Evolutionary conservation across 495 filamentous ascomycete species (phyloP).

Genomic region (Aspergillus sclerotiicarbonarius): DNA sequence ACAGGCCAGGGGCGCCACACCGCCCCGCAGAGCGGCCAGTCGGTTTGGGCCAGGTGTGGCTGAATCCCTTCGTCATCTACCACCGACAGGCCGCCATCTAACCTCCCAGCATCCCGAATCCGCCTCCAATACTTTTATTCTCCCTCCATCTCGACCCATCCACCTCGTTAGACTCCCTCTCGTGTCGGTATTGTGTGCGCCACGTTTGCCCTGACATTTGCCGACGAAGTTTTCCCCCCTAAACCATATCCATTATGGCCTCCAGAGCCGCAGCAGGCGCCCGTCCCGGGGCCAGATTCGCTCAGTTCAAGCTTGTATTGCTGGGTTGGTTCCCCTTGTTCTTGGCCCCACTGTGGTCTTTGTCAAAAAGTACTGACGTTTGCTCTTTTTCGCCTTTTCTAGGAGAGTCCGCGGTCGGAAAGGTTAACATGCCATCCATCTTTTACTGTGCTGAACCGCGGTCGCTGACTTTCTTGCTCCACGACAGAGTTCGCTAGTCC

Average conservation of each 20-base stretch:
- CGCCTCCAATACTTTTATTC: slow-evolving; percentile 10
- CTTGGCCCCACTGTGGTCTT: slow-evolving; percentile 6
- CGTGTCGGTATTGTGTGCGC: slow-evolving; percentile 1
- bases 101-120: slow-evolving; percentile 21
- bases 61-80: slow-evolving; percentile 28
- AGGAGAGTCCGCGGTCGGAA: slow-evolving; percentile 99
- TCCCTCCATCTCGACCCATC: slow-evolving; percentile 1
- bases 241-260: slow-evolving; percentile 59
- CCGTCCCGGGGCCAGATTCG: slow-evolving; percentile 80
- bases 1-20: slow-evolving; percentile 18
- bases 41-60: slow-evolving; percentile 23
- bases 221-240: slow-evolving; percentile 1
- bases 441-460: slow-evolving; percentile 21
- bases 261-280: slow-evolving; percentile 73
- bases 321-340: slow-evolving; percentile 61
- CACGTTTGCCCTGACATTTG: background rate
- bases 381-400: slow-evolving; percentile 14
- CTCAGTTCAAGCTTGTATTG: slow-evolving; percentile 98
- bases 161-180: background rate
- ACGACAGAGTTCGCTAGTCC: slow-evolving; percentile 85
- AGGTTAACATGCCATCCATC: slow-evolving; percentile 55
- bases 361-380: slow-evolving; percentile 28
- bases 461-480: slow-evolving; percentile 32
- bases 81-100: slow-evolving; percentile 19
- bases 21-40: slow-evolving; percentile 22